Base-by-base conservation (phyloP, 192 early-diverging fungal genomes). In the Polychytrium aggregatum region DNA sequence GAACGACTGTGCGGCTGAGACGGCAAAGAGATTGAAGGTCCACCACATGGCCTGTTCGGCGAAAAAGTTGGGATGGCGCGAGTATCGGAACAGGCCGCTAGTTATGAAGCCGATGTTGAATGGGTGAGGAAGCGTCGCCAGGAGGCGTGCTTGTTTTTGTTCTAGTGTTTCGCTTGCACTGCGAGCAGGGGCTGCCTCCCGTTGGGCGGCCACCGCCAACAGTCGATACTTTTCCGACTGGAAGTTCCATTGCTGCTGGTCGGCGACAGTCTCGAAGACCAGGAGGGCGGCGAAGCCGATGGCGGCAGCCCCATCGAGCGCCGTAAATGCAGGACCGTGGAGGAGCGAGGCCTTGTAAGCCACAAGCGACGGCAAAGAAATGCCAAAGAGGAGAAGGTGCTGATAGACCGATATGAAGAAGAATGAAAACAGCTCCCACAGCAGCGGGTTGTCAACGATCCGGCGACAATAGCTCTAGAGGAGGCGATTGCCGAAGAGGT, bases 51-150 rank as follows among this genome's bases (percentile, higher is more conserved):
- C 40, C 28, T 53, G 45, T 74, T 92, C 92, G 55, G 78, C 81
- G 44, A 85, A 82, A 55, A 86, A 86, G 60, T 92, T 90, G 37
- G 87, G 82, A 50, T 96, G 92, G 17, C 92, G 70, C 25, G 69
- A 75, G 53, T 67, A 86, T 14, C 58, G 44, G 57, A 82, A 96
- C 44, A 91, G 46, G 7, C 90, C 92, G 3, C 66, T 43, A 29
- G 74, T 77, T 34, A 78, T 67, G 66, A 90, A 96, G 0, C 87
- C 89, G 17, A 70, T 50, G 22, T 62, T 53, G 37, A 60, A 68
- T 20, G 59, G 63, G 8, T 29, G 30, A 17, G 58, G 55, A n/a
- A 70, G 41, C 11, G 36, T 17, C 13, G 55, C 51, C 22, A 63
- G 33, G 10, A n/a, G n/a, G n/a, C n/a, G n/a, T n/a, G n/a, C n/a